These are phyloP conservation scores for Boletus sp. DNA, from an alignment of 768 basidiomycete species.

Conservation along the genomic window DNA sequence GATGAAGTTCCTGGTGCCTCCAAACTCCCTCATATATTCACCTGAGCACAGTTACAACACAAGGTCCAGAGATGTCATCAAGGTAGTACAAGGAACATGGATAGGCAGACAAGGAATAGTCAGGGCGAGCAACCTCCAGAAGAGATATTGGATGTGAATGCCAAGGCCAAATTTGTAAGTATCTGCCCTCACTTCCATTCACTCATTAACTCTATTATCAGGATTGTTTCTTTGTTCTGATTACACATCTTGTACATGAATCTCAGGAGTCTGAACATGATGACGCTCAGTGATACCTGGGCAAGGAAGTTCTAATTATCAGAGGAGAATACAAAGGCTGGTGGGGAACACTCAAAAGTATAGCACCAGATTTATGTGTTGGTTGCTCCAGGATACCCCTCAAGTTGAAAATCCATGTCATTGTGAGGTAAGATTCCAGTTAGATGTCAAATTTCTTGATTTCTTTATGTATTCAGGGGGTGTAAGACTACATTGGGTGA, in stretches of 20 bases:
- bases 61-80: neutral
- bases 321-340: slow-evolving; percentile 1
- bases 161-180: neutral
- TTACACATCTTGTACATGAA: slow-evolving; percentile 1
- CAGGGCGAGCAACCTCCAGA: neutral
- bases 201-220: neutral
- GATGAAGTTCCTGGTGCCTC: neutral
- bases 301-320: slow-evolving; percentile 3
- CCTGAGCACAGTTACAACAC: neutral
- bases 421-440: neutral
- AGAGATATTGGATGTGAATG: neutral
- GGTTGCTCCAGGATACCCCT: neutral
- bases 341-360: neutral
- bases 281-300: neutral
- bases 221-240: neutral
- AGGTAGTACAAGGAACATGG: neutral
- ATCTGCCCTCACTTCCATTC: too few relatives aligned
- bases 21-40: neutral
- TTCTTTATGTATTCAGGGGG: neutral
- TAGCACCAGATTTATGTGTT: neutral
- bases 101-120: neutral
- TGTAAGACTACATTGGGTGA: neutral
- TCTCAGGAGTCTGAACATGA: neutral
- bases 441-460: neutral
- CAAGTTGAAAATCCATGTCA: neutral